These are phyloP conservation scores for Hypoxylon fuscum DNA, from an alignment of 495 filamentous ascomycete species.

Conservation along the genomic window DNA sequence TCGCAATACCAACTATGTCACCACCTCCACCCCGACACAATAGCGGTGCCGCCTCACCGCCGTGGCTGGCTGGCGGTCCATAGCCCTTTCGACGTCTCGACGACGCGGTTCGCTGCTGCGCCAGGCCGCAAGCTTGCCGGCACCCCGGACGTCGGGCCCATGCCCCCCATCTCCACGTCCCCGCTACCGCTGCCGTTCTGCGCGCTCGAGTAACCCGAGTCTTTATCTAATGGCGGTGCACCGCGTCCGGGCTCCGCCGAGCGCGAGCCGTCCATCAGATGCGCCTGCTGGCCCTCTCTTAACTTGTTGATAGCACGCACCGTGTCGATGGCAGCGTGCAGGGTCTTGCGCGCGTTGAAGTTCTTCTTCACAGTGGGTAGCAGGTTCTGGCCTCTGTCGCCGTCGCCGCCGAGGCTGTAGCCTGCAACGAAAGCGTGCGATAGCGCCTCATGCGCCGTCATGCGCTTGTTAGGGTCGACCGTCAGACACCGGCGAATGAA, in stretches of 20 bases:
- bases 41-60: conserved; percentile 19
- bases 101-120: conserved; percentile 41
- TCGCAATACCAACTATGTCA: background rate
- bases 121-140: conserved; percentile 46
- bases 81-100: conserved; percentile 49
- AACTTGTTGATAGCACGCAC: conserved; percentile 98
- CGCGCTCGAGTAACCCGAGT: conserved; percentile 54
- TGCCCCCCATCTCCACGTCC: conserved; percentile 53
- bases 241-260: conserved; percentile 49
- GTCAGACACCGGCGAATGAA: conserved; percentile 89
- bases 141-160: conserved; percentile 35
- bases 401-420: conserved; percentile 51
- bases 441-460: conserved; percentile 95
- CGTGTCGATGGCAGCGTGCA: conserved; percentile 97
- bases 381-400: conserved; percentile 68
- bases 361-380: conserved; percentile 97
- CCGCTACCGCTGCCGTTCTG: conserved; percentile 44
- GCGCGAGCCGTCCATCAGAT: conserved; percentile 74
- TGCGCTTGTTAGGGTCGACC: conserved; percentile 82
- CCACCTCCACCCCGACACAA: background rate
- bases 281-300: conserved; percentile 73
- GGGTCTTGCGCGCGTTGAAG: conserved; percentile 92
- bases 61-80: conserved; percentile 46
- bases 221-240: conserved; percentile 38
- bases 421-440: conserved; percentile 86